Percentiles rank a stretch among this genome's conserved stretches.
Evolutionary conservation across 2,329 filamentous ascomycete genomes (phyloP).

Genomic region (Alternaria gansuensis): DNA sequence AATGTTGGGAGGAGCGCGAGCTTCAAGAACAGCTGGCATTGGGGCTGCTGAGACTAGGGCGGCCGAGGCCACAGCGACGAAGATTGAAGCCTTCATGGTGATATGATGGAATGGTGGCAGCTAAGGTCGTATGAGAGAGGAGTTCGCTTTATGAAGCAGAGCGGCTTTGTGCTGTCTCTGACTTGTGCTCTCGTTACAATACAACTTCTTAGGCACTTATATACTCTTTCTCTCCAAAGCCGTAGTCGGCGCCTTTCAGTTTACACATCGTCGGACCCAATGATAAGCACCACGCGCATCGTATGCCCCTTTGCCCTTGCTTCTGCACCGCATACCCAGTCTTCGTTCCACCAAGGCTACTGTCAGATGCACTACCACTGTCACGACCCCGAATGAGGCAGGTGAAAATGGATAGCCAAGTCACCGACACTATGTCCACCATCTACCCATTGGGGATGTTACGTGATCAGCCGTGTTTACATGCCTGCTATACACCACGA

Average conservation of each 20-base stretch:
- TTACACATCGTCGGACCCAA: constrained; percentile 33
- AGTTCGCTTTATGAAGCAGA: constrained; percentile 1
- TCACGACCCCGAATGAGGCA: constrained; percentile 38
- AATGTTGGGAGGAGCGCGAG: constrained; percentile 66
- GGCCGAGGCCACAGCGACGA: constrained; percentile 36
- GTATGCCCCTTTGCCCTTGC: constrained; percentile 17
- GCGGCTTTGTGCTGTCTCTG: constrained; percentile 1
- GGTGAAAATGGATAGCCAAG: constrained; percentile 37
- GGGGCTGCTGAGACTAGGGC: constrained; percentile 43
- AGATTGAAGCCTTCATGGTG: constrained; percentile 46
- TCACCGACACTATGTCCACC: constrained; percentile 27
- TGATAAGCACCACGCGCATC: constrained; percentile 41
- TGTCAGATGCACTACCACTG: constrained; percentile 27
- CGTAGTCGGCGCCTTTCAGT: constrained; percentile 13
- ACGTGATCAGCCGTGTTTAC: constrained; percentile 33
- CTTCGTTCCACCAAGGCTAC: constrained; percentile 10
- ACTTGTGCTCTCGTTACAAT: constrained; percentile 7
- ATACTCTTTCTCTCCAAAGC: constrained; percentile 8
- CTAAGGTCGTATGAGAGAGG: not conserved
- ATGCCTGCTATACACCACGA: constrained; percentile 14
- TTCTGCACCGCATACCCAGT: constrained; percentile 19
- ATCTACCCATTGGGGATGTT: constrained; percentile 24
- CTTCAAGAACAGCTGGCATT: constrained; percentile 35
- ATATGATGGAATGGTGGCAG: not conserved
- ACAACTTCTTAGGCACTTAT: constrained; percentile 31